Percentiles rank a stretch among this genome's conserved stretches.
phyloP scores from a whole-genome alignment of 352 stramenopile species.

The Phytophthora uliginosa region DNA sequence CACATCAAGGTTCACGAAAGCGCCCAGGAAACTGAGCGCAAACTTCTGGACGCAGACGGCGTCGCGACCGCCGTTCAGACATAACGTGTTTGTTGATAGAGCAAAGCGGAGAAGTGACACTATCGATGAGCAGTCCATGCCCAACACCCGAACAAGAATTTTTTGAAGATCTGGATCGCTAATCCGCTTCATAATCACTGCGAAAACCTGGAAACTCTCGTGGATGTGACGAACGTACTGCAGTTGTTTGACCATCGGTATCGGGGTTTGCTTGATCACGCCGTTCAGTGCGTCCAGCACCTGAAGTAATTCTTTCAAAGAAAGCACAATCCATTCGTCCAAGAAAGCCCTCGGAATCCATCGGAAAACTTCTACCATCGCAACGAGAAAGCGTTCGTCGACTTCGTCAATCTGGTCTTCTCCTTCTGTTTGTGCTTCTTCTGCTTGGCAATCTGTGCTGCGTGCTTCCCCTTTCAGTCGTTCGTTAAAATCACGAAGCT shows the following conservation, averaged over 20 bases:
- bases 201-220: slow-evolving; percentile 47
- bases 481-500: slow-evolving; percentile 61
- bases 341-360: slow-evolving; percentile 54
- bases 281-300: slow-evolving; percentile 37
- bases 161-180: slow-evolving; percentile 56
- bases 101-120: slow-evolving; percentile 37
- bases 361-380: slow-evolving; percentile 44
- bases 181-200: slow-evolving; percentile 45
- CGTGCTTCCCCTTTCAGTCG: slow-evolving; percentile 9
- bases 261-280: slow-evolving; percentile 26
- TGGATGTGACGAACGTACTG: slow-evolving; percentile 22
- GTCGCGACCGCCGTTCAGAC: slow-evolving; percentile 14
- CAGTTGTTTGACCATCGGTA: slow-evolving; percentile 3
- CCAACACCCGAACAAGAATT: slow-evolving; percentile 46
- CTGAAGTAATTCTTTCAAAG: slow-evolving; percentile 59
- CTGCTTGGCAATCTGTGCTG: slow-evolving; percentile 7
- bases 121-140: slow-evolving; percentile 35
- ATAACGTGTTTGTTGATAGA: slow-evolving; percentile 15
- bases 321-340: slow-evolving; percentile 65
- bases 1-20: slow-evolving; percentile 52
- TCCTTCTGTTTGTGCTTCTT: slow-evolving; percentile 12
- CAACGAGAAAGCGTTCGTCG: slow-evolving; percentile 25
- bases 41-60: slow-evolving; percentile 26
- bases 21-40: slow-evolving; percentile 46
- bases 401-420: neutral